Evolutionary conservation across 2,329 filamentous ascomycete genomes (phyloP), one percentile per base, ranked within the genome.

Genomic region (Dothideomycetes sp.): DNA sequence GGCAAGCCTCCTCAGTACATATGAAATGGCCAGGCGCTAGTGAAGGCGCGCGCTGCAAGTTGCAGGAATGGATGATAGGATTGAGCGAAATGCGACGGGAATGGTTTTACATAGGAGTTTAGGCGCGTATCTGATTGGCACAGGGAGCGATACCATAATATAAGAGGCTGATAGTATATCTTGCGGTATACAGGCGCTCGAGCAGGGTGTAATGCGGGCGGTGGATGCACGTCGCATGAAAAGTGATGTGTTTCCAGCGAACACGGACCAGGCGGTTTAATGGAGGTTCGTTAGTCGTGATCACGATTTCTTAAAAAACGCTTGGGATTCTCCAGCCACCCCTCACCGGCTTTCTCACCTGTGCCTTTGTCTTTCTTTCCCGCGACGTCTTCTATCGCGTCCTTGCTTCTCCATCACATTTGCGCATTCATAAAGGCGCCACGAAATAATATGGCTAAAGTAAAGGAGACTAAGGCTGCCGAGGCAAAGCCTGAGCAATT

Each of bases 1-100:
- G 30, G 38, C 37, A 27, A 27, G 22, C 45, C 39, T 15, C 47
- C 46, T 22, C 47, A 50, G 41, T 48, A 50, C 22, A 33, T 39
- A 5, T 45, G 40, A 38, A 9, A 18, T 8, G 9, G 12, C 17
- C 12, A 22, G 15, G 8, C 22, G 22, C 22, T 27, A 27, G 22
- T 12, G n/a, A 18, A n/a, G 17, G n/a, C 17, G 14, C 17, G 15
- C 4, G 12, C 8, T 12, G 16, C 15, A 4, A 8, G 16, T 19
- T 8, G 18, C 8, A 2, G 17, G 16, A 34, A 16, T 19, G n/a
- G n/a, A 4, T 34, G 11, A 9, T 18, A 19, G 14, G 16, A 34
- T 18, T 12, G n/a, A 34, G 14, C 32, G 32, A 34, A 34, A 9
- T 8, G 19, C 31, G 12, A 17, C 15, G 3, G 10, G 19, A 17